A percentile compares a stretch with the other conserved stretches of the same genome.
These are phyloP conservation scores for Wallacemonas sp. DNA, from an alignment of 208 protist genomes.

Conservation along the genomic window DNA sequence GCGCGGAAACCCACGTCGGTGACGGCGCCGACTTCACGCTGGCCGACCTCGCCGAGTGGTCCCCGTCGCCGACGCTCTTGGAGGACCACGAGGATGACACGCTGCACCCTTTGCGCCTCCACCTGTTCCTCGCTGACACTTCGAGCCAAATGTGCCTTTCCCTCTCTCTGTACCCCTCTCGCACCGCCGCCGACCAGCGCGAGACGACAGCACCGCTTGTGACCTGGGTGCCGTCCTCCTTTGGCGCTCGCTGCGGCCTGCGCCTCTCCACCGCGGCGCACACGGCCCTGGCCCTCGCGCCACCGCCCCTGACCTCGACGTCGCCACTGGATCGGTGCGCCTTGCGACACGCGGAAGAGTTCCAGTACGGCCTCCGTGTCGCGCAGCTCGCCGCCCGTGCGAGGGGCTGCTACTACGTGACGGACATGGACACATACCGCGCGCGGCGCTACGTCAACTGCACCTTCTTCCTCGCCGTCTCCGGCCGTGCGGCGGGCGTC, in stretches of 20 bases:
- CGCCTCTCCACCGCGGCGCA: slow-evolving; percentile 1
- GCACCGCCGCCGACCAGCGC: neutral
- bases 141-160: slow-evolving; percentile 18
- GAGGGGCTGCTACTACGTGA: slow-evolving; percentile 21
- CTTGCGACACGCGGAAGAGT: slow-evolving; percentile 8
- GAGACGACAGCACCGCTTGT: neutral
- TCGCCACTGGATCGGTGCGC: slow-evolving; percentile 11
- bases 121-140: slow-evolving; percentile 25
- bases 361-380: slow-evolving; percentile 19
- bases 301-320: neutral
- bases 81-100: slow-evolving; percentile 21
- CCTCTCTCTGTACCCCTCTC: slow-evolving; percentile 21
- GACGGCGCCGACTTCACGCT: neutral
- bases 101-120: slow-evolving; percentile 13
- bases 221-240: slow-evolving; percentile 18
- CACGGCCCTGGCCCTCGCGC: slow-evolving; percentile 9
- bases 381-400: neutral
- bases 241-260: neutral
- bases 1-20: neutral
- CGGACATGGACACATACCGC: neutral
- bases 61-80: neutral
- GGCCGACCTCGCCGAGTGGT: slow-evolving; percentile 9
- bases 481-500: slow-evolving; percentile 13
- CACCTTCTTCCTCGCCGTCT: slow-evolving; percentile 23
- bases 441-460: slow-evolving; percentile 19